Evolutionary conservation across 108 stramenopile species (phyloP).

Genomic region (Fistulifera solaris): DNA sequence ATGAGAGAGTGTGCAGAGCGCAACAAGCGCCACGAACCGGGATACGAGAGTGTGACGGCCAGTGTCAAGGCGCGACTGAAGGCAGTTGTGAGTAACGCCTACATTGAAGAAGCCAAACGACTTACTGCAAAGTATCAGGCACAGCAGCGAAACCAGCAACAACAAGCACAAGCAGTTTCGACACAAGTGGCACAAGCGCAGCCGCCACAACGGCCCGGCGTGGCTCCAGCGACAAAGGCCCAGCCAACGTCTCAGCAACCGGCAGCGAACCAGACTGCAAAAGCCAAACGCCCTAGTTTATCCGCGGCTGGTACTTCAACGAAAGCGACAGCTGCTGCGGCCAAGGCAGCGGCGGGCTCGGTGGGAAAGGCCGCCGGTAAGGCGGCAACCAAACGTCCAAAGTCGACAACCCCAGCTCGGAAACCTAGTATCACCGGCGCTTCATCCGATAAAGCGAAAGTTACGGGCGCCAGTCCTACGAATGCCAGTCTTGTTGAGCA

Average conservation of each 20-base stretch:
- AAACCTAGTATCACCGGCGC: conserved; percentile 6
- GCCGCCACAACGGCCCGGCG: not conserved
- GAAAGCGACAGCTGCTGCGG: conserved; percentile 2
- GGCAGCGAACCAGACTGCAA: too few relatives aligned
- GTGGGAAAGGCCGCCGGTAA: not conserved
- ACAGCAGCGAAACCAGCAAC: conserved; percentile 15
- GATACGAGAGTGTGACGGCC: conserved; percentile 47
- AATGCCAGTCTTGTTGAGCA: too few relatives aligned
- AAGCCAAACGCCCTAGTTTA: too few relatives aligned
- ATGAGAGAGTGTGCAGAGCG: conserved; percentile 77
- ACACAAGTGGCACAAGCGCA: conserved; percentile 8
- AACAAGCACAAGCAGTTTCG: conserved; percentile 11
- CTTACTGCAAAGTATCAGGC: not conserved
- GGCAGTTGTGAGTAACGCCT: conserved; percentile 48
- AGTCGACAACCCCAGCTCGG: not conserved
- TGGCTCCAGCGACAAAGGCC: not conserved
- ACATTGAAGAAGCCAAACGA: conserved; percentile 12
- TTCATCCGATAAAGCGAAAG: conserved; percentile 4
- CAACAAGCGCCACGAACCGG: conserved; percentile 63
- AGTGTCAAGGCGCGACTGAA: conserved; percentile 49
- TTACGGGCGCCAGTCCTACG: not conserved
- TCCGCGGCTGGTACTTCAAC: too few relatives aligned
- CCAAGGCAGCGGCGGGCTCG: not conserved
- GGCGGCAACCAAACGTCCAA: conserved; percentile 2
- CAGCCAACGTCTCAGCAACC: too few relatives aligned